phyloP scores from a whole-genome alignment of 306 rosid species.

The Quercus engelmannii region DNA sequence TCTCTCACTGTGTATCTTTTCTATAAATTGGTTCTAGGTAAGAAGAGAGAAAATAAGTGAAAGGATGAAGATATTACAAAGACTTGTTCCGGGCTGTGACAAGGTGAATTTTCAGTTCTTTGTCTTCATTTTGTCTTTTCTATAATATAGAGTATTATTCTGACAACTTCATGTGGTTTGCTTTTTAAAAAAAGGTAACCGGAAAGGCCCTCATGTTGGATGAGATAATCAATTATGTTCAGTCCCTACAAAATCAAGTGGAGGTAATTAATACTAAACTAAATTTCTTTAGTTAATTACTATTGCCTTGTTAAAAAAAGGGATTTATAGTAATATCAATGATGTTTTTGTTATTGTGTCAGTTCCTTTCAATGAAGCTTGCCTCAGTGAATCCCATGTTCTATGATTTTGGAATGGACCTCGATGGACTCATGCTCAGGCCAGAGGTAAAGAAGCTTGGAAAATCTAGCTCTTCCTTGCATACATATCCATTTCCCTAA shows the following conservation, averaged over 20 bases:
- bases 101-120: slow-evolving; percentile 44
- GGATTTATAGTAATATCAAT: neutral
- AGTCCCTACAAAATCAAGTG: slow-evolving; percentile 95
- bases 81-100: slow-evolving; percentile 95
- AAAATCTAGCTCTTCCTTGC: neutral
- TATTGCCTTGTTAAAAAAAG: no score
- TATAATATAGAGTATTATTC: slow-evolving; percentile 5
- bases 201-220: slow-evolving; percentile 99
- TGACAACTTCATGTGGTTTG: slow-evolving; percentile 48
- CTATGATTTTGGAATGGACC: slow-evolving; percentile 65
- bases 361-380: slow-evolving; percentile 94
- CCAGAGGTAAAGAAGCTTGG: slow-evolving; percentile 49
- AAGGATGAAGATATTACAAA: slow-evolving; percentile 83
- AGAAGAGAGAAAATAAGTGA: slow-evolving; percentile 97
- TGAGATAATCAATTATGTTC: slow-evolving; percentile 97
- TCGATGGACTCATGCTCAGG: slow-evolving; percentile 46
- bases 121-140: slow-evolving; percentile 25
- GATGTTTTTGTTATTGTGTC: slow-evolving; percentile 15
- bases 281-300: neutral
- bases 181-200: slow-evolving; percentile 51
- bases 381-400: slow-evolving; percentile 68
- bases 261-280: slow-evolving; percentile 52
- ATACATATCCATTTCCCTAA: neutral
- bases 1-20: slow-evolving; percentile 25
- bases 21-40: slow-evolving; percentile 47